Conservation (phyloP, 106 monocot genomes). For the Dendrobium huoshanense region DNA sequence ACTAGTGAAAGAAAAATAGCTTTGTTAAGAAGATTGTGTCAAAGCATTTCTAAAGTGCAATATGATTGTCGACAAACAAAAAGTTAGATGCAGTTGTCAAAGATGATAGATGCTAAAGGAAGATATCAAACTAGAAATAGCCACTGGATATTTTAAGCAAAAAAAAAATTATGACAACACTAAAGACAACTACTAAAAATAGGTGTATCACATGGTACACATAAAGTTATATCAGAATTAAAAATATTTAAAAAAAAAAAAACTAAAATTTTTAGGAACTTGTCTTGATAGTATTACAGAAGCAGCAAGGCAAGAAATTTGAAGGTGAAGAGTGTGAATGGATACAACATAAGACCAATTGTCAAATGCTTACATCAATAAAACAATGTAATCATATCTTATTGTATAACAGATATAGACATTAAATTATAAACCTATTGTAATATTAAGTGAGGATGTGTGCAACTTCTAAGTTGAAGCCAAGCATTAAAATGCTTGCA, state of each 20-base stretch:
- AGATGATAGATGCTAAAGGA: neutral
- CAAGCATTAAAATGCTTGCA: neutral
- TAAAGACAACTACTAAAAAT: neutral
- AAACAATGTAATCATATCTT: too few relatives aligned
- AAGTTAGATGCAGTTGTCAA: too few relatives aligned
- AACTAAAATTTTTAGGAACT: too few relatives aligned
- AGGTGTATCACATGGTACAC: neutral
- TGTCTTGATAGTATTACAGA: neutral
- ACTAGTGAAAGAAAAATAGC: neutral
- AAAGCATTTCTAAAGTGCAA: too few relatives aligned
- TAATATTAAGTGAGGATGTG: neutral
- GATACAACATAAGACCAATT: too few relatives aligned
- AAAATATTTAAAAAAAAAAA: neutral
- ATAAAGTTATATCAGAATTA: neutral
- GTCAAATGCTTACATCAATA: too few relatives aligned
- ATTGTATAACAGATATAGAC: too few relatives aligned
- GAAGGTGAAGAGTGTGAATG: too few relatives aligned
- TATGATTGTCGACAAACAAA: too few relatives aligned
- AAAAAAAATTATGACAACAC: neutral
- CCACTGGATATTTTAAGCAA: neutral
- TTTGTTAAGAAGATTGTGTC: too few relatives aligned
- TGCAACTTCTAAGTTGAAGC: neutral
- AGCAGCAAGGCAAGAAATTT: too few relatives aligned
- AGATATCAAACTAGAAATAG: neutral
- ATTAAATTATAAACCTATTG: too few relatives aligned